These are phyloP conservation scores for Ophiocordyceps sinensis DNA, from an alignment of 2,329 filamentous ascomycete genomes.

Conservation along the genomic window DNA sequence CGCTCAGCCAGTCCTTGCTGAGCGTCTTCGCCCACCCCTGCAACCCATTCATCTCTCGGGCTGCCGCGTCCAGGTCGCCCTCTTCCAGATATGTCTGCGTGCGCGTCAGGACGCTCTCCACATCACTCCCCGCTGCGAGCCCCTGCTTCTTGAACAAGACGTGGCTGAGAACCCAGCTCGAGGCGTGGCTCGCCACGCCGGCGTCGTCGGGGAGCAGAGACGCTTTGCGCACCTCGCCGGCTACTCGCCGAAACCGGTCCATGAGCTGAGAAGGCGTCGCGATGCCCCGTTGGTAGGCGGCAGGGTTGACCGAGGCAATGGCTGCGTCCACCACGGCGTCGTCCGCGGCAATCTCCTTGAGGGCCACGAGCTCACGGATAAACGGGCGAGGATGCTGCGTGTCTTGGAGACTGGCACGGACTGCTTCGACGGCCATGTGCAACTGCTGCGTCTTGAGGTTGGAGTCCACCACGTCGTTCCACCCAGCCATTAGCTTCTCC, in stretches of 20 bases:
- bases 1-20: conserved; percentile 83
- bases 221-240: conserved; percentile 85
- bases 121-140: conserved; percentile 69
- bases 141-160: conserved; percentile 92
- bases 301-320: conserved; percentile 90
- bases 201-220: conserved; percentile 84
- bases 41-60: conserved; percentile 87
- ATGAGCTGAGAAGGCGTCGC: conserved; percentile 73
- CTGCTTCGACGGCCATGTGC: conserved; percentile 87
- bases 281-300: conserved; percentile 84
- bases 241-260: conserved; percentile 89
- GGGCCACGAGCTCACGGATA: conserved; percentile 78
- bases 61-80: conserved; percentile 79
- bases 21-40: conserved; percentile 92
- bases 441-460: conserved; percentile 93
- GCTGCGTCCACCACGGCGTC: conserved; percentile 83
- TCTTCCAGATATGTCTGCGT: conserved; percentile 87
- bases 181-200: conserved; percentile 86
- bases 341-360: conserved; percentile 79
- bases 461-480: conserved; percentile 79
- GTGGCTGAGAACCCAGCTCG: conserved; percentile 79
- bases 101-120: conserved; percentile 82
- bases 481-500: conserved; percentile 74
- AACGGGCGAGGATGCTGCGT: conserved; percentile 64
- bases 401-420: conserved; percentile 69